Percentiles rank a stretch among this genome's conserved stretches.
These are phyloP conservation scores for Hypoxylon sp. DNA, from an alignment of 2,329 filamentous ascomycete species.

Conservation along the genomic window DNA sequence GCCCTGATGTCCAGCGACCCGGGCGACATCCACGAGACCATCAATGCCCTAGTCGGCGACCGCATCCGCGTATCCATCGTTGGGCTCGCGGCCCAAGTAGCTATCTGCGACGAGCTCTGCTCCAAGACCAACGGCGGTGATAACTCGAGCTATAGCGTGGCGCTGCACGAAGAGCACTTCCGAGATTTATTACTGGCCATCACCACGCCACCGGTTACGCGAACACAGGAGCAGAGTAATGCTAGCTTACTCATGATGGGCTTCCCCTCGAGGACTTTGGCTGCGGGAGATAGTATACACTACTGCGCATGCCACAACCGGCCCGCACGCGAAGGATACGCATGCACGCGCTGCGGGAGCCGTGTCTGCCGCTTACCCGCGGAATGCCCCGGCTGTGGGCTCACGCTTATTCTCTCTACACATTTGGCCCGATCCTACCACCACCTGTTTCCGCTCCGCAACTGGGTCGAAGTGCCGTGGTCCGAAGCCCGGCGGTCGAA, in stretches of 20 bases:
- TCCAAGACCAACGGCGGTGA: slow-evolving; percentile 88
- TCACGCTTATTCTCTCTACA: slow-evolving; percentile 94
- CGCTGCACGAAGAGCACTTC: slow-evolving; percentile 89
- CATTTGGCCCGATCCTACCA: slow-evolving; percentile 94
- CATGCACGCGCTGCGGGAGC: slow-evolving; percentile 87
- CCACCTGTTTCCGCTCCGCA: slow-evolving; percentile 89
- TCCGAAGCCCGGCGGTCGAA: slow-evolving; percentile 71
- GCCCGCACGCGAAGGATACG: slow-evolving; percentile 86
- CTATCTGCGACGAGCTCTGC: slow-evolving; percentile 92
- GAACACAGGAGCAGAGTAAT: slow-evolving; percentile 71
- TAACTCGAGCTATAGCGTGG: slow-evolving; percentile 82
- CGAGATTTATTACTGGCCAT: slow-evolving; percentile 88
- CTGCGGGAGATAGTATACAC: slow-evolving; percentile 74
- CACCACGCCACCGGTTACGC: slow-evolving; percentile 90
- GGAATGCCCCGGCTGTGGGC: slow-evolving; percentile 90
- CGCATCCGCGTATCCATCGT: slow-evolving; percentile 90
- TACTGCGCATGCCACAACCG: slow-evolving; percentile 93
- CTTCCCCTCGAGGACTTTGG: slow-evolving; percentile 89
- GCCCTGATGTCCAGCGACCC: slow-evolving; percentile 92
- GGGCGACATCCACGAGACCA: slow-evolving; percentile 94
- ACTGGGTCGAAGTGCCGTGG: slow-evolving; percentile 95
- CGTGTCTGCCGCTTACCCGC: slow-evolving; percentile 93
- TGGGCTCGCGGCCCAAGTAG: slow-evolving; percentile 90
- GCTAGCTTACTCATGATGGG: slow-evolving; percentile 94
- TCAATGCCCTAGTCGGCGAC: slow-evolving; percentile 82